Evolutionary conservation across 2,329 filamentous ascomycete genomes (phyloP).

Genomic region (Penicillium sp.): DNA sequence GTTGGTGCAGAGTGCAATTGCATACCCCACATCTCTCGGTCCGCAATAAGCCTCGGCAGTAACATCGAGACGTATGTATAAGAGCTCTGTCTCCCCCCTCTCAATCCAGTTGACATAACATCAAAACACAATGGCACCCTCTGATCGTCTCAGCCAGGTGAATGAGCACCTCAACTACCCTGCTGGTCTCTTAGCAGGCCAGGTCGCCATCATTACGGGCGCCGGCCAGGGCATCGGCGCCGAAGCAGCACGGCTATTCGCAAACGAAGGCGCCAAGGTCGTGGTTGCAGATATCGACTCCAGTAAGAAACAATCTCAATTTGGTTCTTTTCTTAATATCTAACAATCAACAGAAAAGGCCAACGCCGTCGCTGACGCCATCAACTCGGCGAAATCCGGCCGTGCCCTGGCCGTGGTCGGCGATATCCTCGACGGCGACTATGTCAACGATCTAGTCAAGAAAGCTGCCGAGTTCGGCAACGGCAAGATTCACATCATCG

Average conservation of each 20-base stretch:
- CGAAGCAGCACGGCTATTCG: constrained; percentile 78
- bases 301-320: constrained; percentile 46
- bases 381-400: constrained; percentile 64
- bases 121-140: constrained; percentile 42
- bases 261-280: constrained; percentile 84
- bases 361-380: constrained; percentile 65
- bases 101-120: constrained; percentile 1
- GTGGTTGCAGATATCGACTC: constrained; percentile 81
- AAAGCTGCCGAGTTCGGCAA: constrained; percentile 76
- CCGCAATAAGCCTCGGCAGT: constrained; percentile 25
- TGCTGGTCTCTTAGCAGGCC: constrained; percentile 73
- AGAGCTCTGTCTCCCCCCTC: constrained; percentile 1
- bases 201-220: constrained; percentile 85
- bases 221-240: constrained; percentile 86
- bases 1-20: background rate
- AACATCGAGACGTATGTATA: constrained; percentile 12
- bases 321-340: background rate
- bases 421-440: constrained; percentile 71
- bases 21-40: constrained; percentile 24
- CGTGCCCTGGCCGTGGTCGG: constrained; percentile 73
- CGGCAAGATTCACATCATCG: constrained; percentile 87
- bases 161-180: constrained; percentile 80
- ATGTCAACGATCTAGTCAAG: constrained; percentile 71
- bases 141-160: constrained; percentile 68
- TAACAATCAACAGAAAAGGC: constrained; percentile 61